Conservation (phyloP, 192 early-diverging fungal genomes). For the Fimicolochytrium jonesii region DNA sequence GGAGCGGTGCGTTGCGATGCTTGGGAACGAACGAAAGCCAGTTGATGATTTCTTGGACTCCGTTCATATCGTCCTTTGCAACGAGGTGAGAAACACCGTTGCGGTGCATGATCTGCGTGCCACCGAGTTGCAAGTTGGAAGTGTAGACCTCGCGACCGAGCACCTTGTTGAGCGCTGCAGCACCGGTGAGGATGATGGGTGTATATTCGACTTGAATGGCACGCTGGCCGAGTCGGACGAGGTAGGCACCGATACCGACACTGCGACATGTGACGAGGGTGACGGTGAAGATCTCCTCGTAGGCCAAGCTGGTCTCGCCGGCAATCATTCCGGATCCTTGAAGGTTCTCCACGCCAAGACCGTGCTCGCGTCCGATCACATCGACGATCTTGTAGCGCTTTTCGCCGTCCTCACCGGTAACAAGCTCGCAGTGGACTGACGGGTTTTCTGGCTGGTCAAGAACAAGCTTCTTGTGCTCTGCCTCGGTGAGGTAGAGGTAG, state of each 20-base stretch:
- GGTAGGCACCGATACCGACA: conserved; percentile 98
- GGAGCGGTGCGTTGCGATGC: conserved; percentile 59
- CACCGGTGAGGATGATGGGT: conserved; percentile 97
- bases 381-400: conserved; percentile 76
- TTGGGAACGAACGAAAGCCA: conserved; percentile 93
- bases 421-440: conserved; percentile 66
- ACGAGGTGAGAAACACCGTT: conserved; percentile 98
- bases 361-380: conserved; percentile 82
- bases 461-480: conserved; percentile 60
- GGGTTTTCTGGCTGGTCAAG: conserved; percentile 51
- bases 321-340: conserved; percentile 96
- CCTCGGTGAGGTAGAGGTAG: conserved; percentile 83
- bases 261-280: conserved; percentile 97
- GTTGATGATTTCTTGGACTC: conserved; percentile 85
- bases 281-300: conserved; percentile 96
- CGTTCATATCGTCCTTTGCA: conserved; percentile 90
- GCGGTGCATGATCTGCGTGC: conserved; percentile 98
- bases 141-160: conserved; percentile 97
- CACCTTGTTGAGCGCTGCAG: conserved; percentile 95
- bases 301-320: conserved; percentile 90
- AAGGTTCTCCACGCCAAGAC: conserved; percentile 96
- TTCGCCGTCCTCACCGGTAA: conserved; percentile 62
- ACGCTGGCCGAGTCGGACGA: conserved; percentile 97
- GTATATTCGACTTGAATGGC: conserved; percentile 96
- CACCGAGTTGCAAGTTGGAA: conserved; percentile 96